Base-by-base conservation (phyloP, 2,329 filamentous ascomycete genomes). In the Pseudogymnoascus destructans region DNA sequence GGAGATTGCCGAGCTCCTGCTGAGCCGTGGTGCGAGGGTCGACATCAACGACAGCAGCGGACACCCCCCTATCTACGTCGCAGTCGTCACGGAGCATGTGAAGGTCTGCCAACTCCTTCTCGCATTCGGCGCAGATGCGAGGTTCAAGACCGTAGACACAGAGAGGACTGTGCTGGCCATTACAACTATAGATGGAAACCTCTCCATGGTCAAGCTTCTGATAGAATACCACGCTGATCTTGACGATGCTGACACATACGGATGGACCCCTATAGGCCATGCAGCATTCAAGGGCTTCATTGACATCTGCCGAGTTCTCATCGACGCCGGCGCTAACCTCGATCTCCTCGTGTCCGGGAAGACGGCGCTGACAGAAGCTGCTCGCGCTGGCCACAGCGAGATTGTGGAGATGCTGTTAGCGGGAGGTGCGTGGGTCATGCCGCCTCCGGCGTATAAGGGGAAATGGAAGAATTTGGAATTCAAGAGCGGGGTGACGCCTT, bases 391-490 rank as follows among this genome's bases (percentile, higher is more conserved):
- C 4, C 46, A 52, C 5, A 25, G 21, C n/a, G 46, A 52, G 9
- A 52, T 52, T 52, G 46, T 52, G 7, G 5, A 52, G 46, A 52
- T 52, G 46, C n/a, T 52, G 46, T 10, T 52, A 7, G 25, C 25
- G 46, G 46, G 25, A 8, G 46, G 46, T 2, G 46, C 46, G 5
- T 52, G 46, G 46, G 25, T 15, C 3, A 52, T 52, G 25, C 46
- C 46, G 25, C 46, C 46, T 3, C 46, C 46, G 1, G 46, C 46
- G 5, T 52, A 52, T 52, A 52, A 52, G 46, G 46, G 46, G 46
- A 52, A 52, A 7, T 52, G 46, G 46, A 52, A 52, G 46, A 52
- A 52, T 19, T 2, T 52, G 15, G 46, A 52, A n/a, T 52, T 52
- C 2, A 52, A 52, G 46, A 52, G 25, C 15, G 46, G 32, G 15